These are phyloP conservation scores for Pseudoneurospora amorphoporcata DNA, from an alignment of 495 filamentous ascomycete species.

Conservation along the genomic window DNA sequence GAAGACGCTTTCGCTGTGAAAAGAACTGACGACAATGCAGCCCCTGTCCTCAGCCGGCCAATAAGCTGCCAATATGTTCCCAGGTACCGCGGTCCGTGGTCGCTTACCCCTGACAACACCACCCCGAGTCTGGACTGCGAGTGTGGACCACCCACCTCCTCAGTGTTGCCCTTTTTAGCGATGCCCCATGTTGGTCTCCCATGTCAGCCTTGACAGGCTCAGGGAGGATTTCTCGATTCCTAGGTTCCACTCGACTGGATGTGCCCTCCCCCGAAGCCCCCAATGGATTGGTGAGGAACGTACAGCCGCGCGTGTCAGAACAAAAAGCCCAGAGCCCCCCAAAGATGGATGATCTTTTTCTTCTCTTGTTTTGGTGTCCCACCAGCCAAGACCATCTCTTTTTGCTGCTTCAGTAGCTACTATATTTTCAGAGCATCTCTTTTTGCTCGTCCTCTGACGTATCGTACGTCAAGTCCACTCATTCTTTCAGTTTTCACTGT, in stretches of 20 bases:
- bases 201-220: background rate
- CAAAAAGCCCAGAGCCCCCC: background rate
- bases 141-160: background rate
- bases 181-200: background rate
- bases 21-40: background rate
- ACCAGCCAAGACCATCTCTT: conserved; percentile 8
- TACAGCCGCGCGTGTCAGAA: background rate
- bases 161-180: background rate
- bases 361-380: conserved; percentile 12
- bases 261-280: background rate
- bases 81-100: background rate
- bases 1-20: background rate
- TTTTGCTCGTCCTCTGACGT: conserved; percentile 38
- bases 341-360: background rate
- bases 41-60: background rate
- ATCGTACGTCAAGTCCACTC: conserved; percentile 32
- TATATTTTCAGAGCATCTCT: conserved; percentile 18
- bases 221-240: background rate
- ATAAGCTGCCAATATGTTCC: background rate
- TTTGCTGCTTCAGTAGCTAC: conserved; percentile 16
- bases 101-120: background rate
- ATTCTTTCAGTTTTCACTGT: conserved; percentile 22
- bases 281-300: background rate
- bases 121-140: background rate
- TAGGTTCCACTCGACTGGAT: background rate